Base-by-base conservation (phyloP, 768 basidiomycete genomes). In the Suillus americanus region DNA sequence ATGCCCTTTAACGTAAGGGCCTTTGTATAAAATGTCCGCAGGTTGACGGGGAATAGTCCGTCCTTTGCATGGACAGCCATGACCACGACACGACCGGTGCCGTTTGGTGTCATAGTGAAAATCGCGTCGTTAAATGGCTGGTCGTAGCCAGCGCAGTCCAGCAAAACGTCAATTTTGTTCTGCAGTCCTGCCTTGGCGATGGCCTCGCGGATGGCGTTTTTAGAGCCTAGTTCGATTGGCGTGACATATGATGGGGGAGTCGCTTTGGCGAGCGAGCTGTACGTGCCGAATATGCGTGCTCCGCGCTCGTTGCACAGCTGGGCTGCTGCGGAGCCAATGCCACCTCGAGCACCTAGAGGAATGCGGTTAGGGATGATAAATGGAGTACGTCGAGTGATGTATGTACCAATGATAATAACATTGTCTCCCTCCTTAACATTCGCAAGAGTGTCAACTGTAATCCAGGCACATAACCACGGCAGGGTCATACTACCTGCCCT, bases 391-490 rank as follows among this genome's bases (percentile, higher is more conserved):
- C 2, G 13, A 25, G 1, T 5, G 9, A 38, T 68, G 13, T 28
- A 35, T 68, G 16, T 28, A 73, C 75, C 75, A 30, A 77, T 71
- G 63, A 77, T 78, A 54, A 77, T 41, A 5, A 78, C 74, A 46
- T 75, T 77, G 35, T 77, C 75, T 14, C 72, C 77, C 23, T 68
- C 14, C 54, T 74, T 77, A 57, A 78, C 70, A 10, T 71, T 65
- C 23, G 75, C 75, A 16, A 78, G 77, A 18, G 68, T 77, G 12
- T 78, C 66, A 14, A 77, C 74, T 1, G 75, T 76, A 68, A 78
- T 78, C 77, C 77, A 77, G 8, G 77, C 77, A 60, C 75, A 77
- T 30, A 77, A 68, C 75, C 77, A 78, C 0, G 70, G 70, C 7
- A 77, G 76, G 0, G 75, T 74, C 70, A 77, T 75, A 51, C 75